Evolutionary conservation across 805 yeast species (phyloP), one percentile per base, ranked within the genome.

Genomic region (Teunomyces atbi): DNA sequence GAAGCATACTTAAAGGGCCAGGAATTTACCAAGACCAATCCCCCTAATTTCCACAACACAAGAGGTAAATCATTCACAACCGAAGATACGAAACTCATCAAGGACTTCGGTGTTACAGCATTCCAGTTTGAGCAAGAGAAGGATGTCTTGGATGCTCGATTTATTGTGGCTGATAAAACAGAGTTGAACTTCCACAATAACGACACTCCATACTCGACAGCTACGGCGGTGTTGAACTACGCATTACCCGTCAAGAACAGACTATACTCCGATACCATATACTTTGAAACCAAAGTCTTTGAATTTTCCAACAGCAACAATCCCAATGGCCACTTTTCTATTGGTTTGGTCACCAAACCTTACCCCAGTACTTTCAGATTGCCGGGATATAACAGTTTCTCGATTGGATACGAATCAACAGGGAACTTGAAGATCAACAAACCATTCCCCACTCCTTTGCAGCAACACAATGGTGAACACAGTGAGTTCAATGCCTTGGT

Each of bases 321-420:
- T 21, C 59, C 71, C 2, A 78, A 76, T 45, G 74, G 83, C 1
- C 76, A 77, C 29, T 74, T 86, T 46, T 74, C 84, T 26, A 72
- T 86, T 40, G 94, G 95, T 0, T 67, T 86, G 21, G 77, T 80
- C 7, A 82, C 92, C 0, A 79, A 76, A 52, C 92, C 94, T 2
- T 84, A 84, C 56, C 94, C 96, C 2, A 73, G 77, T 48, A 35
- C 57, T 3, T 87, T 85, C 62, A 72, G 88, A 53, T 69, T 84
- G 11, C 96, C 96, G 0, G 96, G 96, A 1, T 77, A 81, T 61
- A 76, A 80, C 48, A 78, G 78, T 41, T 84, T 83, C 57, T 83
- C 90, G 0, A 73, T 87, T 41, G 86, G 86, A 2, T 81, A 86
- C 58, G 92, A 86, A 60, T 78, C 87, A 2, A 79, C 82, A 4